Percentiles rank a stretch among this genome's conserved stretches.
Evolutionary conservation across 306 rosid genomes (phyloP).

Genomic region (Prunus mume): DNA sequence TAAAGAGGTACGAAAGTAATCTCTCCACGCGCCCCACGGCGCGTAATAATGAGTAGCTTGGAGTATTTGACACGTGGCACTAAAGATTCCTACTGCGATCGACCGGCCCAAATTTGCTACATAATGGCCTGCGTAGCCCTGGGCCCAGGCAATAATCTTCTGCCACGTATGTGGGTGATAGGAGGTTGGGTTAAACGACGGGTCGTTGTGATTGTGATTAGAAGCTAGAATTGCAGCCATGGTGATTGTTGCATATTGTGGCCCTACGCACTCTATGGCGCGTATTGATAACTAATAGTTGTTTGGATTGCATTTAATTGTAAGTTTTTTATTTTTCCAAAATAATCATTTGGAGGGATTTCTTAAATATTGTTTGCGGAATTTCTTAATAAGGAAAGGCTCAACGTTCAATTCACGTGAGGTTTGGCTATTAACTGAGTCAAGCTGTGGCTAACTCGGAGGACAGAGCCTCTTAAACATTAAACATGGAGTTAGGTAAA

Average conservation of each 20-base stretch:
- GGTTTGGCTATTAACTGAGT: conserved; percentile 8
- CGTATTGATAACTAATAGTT: conserved; percentile 24
- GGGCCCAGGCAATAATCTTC: neutral
- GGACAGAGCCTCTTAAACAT: neutral
- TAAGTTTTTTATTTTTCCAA: neutral
- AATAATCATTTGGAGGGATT: conserved; percentile 7
- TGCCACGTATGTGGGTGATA: neutral
- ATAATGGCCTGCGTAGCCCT: neutral
- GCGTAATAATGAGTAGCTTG: conserved; percentile 13
- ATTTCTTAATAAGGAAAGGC: conserved; percentile 7
- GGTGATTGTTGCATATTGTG: neutral
- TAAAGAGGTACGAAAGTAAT: conserved; percentile 8
- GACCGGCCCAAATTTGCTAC: neutral
- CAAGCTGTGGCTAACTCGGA: neutral
- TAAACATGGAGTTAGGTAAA: neutral
- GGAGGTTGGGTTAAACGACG: neutral
- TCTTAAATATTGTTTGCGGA: neutral
- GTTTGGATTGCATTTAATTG: conserved; percentile 3
- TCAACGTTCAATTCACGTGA: conserved; percentile 23
- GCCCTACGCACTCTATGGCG: conserved; percentile 26
- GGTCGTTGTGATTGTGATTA: neutral
- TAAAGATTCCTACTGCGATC: conserved; percentile 34
- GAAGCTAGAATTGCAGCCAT: neutral
- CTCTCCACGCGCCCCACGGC: conserved; percentile 28
- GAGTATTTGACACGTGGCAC: conserved; percentile 36